A percentile compares a stretch with the other conserved stretches of the same genome.
These are phyloP conservation scores for Panicum virgatum DNA, from an alignment of 202 grass and related monocot genomes.

Conservation along the genomic window DNA sequence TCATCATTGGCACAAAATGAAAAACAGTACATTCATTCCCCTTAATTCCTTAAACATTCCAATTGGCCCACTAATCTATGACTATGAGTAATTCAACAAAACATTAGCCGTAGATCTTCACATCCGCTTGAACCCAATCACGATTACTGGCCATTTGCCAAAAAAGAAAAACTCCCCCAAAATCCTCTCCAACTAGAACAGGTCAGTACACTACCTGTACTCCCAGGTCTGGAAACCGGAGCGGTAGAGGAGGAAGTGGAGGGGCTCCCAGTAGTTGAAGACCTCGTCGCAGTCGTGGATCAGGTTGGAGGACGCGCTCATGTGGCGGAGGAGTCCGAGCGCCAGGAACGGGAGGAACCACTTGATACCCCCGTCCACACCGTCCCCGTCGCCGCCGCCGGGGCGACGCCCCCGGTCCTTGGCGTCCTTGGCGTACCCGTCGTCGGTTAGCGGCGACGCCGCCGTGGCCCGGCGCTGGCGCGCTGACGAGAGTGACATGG, in stretches of 20 bases:
- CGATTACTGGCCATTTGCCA: background rate
- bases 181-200: background rate
- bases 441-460: slow-evolving; percentile 43
- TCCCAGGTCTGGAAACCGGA: slow-evolving; percentile 99
- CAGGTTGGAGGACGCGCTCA: slow-evolving; percentile 96
- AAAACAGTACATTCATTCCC: background rate
- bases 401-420: slow-evolving; percentile 50
- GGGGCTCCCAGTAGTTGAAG: slow-evolving; percentile 99
- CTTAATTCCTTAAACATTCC: slow-evolving; percentile 3
- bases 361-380: slow-evolving; percentile 53
- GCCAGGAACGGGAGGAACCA: slow-evolving; percentile 86
- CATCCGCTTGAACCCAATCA: background rate
- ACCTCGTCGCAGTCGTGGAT: slow-evolving; percentile 99
- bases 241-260: slow-evolving; percentile 92
- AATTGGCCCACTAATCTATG: background rate
- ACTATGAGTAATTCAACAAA: background rate
- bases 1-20: background rate
- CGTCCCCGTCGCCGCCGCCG: slow-evolving; percentile 38
- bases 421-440: slow-evolving; percentile 71
- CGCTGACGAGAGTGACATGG: slow-evolving; percentile 69
- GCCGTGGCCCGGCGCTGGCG: slow-evolving; percentile 61
- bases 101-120: slow-evolving; percentile 13
- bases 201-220: slow-evolving; percentile 61
- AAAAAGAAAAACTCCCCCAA: background rate
- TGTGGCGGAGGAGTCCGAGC: slow-evolving; percentile 80